Base-by-base conservation (phyloP, 75 land plant genomes). In the Pinus albicaulis region DNA sequence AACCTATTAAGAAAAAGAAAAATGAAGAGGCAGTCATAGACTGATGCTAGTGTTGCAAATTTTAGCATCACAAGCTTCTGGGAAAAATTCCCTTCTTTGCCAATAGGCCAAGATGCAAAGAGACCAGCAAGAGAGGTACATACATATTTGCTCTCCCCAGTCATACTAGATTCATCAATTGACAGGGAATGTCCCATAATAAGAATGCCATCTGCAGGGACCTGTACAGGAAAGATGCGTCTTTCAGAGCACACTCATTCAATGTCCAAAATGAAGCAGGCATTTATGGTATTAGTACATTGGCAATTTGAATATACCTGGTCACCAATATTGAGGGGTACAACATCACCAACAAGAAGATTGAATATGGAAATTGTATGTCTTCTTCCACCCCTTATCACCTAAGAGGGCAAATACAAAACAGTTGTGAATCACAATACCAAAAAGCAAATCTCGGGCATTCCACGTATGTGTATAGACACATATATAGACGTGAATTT, bases 81-180 rank as follows among this genome's bases (percentile, higher is more conserved):
- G 7, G 8, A 5, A 19, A n/a, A 15, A 19, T 20, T 17, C 20
- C 7, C 8, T 16, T 20, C 23, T 41, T 73, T 2, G 62, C 24
- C 19, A 53, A 78, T 48, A 74, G 2, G 53, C 36, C 66, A 74
- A 38, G 20, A 57, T 20, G 55, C 1, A 52, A 13, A 73, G 61
- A 14, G 15, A 71, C 22, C 8, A 8, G 25, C 57, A 75, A 25
- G 20, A 62, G 52, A 59, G 73, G 19, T 75, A 57, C 87, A 83
- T 74, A 92, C 92, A 70, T 81, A 83, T 41, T 92, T 83, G 84
- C 83, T 84, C 76, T 92, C 95, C 56, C 95, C 93, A 24, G 95
- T 92, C 95, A 92, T 88, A 75, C 93, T 92, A 20, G 93, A 91
- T 82, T 92, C 95, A 81, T 92, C 95, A 70, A 91, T 77, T 28